phyloP scores from a whole-genome alignment of 257 asterid species.

The Solanum raphanifolium region DNA sequence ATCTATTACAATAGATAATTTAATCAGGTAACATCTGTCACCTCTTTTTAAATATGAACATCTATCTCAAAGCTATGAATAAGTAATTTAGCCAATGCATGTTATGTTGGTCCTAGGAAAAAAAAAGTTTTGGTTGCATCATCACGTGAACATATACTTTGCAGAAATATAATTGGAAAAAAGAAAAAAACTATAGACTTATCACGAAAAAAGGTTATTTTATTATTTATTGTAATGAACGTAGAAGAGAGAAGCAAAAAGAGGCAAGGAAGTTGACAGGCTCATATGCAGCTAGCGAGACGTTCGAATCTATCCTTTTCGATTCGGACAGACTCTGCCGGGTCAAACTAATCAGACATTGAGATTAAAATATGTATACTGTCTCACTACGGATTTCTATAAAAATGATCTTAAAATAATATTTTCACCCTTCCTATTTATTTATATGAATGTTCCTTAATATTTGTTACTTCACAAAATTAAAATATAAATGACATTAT shows the following conservation, averaged over 20 bases:
- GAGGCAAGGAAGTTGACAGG: background rate
- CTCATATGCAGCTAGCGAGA: background rate
- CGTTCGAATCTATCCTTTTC: constrained; percentile 9
- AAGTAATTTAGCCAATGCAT: background rate
- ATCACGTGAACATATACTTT: background rate
- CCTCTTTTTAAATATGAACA: background rate
- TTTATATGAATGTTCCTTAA: too few relatives aligned
- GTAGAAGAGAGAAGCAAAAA: background rate
- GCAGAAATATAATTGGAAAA: background rate
- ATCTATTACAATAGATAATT: too few relatives aligned
- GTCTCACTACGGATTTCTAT: constrained; percentile 17
- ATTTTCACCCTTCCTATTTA: too few relatives aligned
- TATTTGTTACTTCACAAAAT: too few relatives aligned
- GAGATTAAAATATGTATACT: constrained; percentile 13
- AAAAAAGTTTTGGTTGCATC: background rate
- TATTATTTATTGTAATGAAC: background rate
- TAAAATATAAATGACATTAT: too few relatives aligned
- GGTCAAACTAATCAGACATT: constrained; percentile 42
- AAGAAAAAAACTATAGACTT: too few relatives aligned
- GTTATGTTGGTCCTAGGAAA: background rate
- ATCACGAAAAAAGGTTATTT: background rate
- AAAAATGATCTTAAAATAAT: constrained; percentile 6
- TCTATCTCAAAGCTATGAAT: background rate
- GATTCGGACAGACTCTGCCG: constrained; percentile 34
- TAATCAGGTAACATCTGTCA: background rate